Conservation (phyloP, 2,329 filamentous ascomycete species). For the Fusarium sp. region DNA sequence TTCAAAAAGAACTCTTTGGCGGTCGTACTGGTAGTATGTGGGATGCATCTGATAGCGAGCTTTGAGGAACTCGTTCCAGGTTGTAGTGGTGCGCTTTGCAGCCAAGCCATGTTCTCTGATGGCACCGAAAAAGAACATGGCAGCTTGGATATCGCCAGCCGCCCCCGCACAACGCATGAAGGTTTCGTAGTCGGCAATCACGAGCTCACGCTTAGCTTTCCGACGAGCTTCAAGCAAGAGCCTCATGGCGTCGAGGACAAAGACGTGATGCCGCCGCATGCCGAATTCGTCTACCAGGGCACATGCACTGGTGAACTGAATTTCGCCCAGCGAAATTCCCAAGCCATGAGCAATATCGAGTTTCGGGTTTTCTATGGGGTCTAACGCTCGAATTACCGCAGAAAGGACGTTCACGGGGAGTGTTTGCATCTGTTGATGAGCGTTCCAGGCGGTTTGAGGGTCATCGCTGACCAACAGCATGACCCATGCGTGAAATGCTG, state of each 20-base stretch:
- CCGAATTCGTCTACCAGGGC: slow-evolving; percentile 57
- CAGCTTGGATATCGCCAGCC: slow-evolving; percentile 51
- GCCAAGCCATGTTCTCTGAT: slow-evolving; percentile 46
- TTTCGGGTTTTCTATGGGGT: slow-evolving; percentile 63
- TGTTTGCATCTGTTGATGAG: slow-evolving; percentile 47
- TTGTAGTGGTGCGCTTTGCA: slow-evolving; percentile 47
- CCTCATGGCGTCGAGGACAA: slow-evolving; percentile 52
- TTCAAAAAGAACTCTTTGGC: slow-evolving; percentile 52
- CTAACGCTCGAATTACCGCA: slow-evolving; percentile 70
- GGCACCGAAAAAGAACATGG: slow-evolving; percentile 49
- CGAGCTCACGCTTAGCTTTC: slow-evolving; percentile 43
- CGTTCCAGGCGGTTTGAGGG: slow-evolving; percentile 34
- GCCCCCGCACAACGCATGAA: slow-evolving; percentile 62
- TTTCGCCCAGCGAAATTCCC: slow-evolving; percentile 54
- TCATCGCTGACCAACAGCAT: slow-evolving; percentile 33
- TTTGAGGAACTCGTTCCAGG: slow-evolving; percentile 60
- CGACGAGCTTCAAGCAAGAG: slow-evolving; percentile 50
- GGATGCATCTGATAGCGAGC: slow-evolving; percentile 60
- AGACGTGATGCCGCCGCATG: slow-evolving; percentile 55
- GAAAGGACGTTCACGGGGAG: slow-evolving; percentile 69
- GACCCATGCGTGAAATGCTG: slow-evolving; percentile 47
- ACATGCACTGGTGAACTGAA: slow-evolving; percentile 52
- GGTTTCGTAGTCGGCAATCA: slow-evolving; percentile 56
- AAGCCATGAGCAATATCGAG: slow-evolving; percentile 61
- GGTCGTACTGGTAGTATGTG: slow-evolving; percentile 60